Evolutionary conservation across 768 basidiomycete species (phyloP).

Genomic region (Russula compacta): DNA sequence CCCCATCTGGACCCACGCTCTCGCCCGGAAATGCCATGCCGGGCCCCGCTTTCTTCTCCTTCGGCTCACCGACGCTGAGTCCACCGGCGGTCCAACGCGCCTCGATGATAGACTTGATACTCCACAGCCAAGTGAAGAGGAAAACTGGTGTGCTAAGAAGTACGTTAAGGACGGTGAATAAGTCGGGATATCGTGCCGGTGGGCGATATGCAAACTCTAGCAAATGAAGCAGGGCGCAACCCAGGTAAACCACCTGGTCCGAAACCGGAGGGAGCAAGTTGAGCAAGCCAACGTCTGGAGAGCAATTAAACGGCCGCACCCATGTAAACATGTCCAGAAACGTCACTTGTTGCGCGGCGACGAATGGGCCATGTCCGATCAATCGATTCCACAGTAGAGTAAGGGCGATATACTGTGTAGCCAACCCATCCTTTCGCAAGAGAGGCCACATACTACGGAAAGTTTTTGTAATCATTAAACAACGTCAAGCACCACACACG

Average conservation of each 20-base stretch:
- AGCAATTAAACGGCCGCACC: constrained; percentile 29
- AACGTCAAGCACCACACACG: constrained; percentile 18
- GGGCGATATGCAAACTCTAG: constrained; percentile 54
- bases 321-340: constrained; percentile 46
- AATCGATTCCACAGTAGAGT: constrained; percentile 73
- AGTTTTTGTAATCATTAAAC: neutral
- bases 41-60: neutral
- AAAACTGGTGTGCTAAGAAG: constrained; percentile 76
- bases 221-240: constrained; percentile 48
- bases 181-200: constrained; percentile 72
- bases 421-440: constrained; percentile 68
- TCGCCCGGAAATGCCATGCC: neutral
- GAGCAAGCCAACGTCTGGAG: neutral
- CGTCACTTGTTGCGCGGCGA: constrained; percentile 36
- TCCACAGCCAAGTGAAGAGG: constrained; percentile 80
- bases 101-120: constrained; percentile 70
- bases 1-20: neutral
- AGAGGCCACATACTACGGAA: constrained; percentile 85
- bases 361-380: constrained; percentile 62
- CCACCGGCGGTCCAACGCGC: constrained; percentile 73
- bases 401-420: constrained; percentile 60
- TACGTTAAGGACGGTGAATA: constrained; percentile 80
- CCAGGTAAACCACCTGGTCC: constrained; percentile 44
- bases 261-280: neutral
- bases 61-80: constrained; percentile 23